A percentile compares a stretch with the other conserved stretches of the same genome.
phyloP scores from a whole-genome alignment of 1,284 basidiomycete species.

The Trametes sp. region DNA sequence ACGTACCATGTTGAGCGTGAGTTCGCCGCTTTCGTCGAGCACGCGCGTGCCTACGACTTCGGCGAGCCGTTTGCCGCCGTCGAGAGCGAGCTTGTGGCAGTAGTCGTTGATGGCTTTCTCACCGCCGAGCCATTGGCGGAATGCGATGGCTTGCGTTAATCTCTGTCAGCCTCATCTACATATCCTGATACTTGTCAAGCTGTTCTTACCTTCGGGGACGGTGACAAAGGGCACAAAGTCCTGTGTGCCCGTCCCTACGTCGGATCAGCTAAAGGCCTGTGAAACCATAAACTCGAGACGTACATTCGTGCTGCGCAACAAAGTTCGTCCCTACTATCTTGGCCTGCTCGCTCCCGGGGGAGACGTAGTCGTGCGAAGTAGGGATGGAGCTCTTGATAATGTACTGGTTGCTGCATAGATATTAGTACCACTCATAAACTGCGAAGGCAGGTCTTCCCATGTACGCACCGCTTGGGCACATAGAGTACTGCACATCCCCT shows the following conservation, averaged over 20 bases:
- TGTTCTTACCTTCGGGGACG: constrained; percentile 57
- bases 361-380: constrained; percentile 69
- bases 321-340: constrained; percentile 51
- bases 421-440: neutral
- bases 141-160: constrained; percentile 66
- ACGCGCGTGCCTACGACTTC: constrained; percentile 71
- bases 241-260: constrained; percentile 75
- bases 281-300: constrained; percentile 24
- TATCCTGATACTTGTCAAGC: neutral
- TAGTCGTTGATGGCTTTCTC: constrained; percentile 83
- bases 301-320: constrained; percentile 67
- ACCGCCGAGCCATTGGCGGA: constrained; percentile 84
- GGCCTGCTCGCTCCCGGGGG: constrained; percentile 40
- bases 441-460: neutral
- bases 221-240: constrained; percentile 65
- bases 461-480: constrained; percentile 71
- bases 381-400: constrained; percentile 80
- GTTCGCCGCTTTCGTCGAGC: constrained; percentile 63
- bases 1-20: constrained; percentile 81
- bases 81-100: constrained; percentile 75
- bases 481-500: constrained; percentile 80
- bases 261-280: neutral
- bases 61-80: constrained; percentile 73
- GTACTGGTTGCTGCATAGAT: constrained; percentile 70
- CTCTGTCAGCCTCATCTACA: constrained; percentile 19